phyloP scores from a whole-genome alignment of 495 filamentous ascomycete genomes.

The Podospora pseudoanserina region DNA sequence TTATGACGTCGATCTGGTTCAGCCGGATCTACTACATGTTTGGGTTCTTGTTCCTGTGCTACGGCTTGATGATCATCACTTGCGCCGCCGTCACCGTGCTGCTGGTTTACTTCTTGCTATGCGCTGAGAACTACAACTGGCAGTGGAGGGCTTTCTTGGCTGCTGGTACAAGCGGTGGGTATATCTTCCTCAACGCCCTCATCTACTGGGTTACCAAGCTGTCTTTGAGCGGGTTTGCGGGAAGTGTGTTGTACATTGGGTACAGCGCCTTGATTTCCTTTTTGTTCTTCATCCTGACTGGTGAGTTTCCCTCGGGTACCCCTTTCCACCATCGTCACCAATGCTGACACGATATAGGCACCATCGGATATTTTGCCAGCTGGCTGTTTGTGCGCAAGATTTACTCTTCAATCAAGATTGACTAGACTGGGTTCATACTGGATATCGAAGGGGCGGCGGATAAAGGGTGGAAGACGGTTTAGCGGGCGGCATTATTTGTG shows the following conservation, averaged over 20 bases:
- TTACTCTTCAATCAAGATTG: slow-evolving; percentile 93
- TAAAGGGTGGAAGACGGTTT: neutral
- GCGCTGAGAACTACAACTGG: slow-evolving; percentile 97
- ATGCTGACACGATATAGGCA: slow-evolving; percentile 44
- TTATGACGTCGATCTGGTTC: slow-evolving; percentile 97
- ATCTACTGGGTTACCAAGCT: slow-evolving; percentile 85
- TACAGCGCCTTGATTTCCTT: slow-evolving; percentile 88
- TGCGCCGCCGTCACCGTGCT: slow-evolving; percentile 87
- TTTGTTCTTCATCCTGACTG: slow-evolving; percentile 88
- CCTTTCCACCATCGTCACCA: neutral
- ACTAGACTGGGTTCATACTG: slow-evolving; percentile 44
- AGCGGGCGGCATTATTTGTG: neutral
- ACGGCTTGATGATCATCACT: slow-evolving; percentile 95
- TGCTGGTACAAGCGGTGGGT: slow-evolving; percentile 80
- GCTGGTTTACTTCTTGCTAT: slow-evolving; percentile 91
- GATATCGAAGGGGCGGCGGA: neutral
- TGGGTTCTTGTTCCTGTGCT: slow-evolving; percentile 96
- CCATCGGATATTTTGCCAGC: slow-evolving; percentile 92
- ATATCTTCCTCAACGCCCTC: slow-evolving; percentile 84
- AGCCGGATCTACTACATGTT: slow-evolving; percentile 99
- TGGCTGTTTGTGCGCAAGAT: slow-evolving; percentile 93
- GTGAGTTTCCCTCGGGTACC: slow-evolving; percentile 49
- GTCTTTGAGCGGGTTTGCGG: slow-evolving; percentile 76
- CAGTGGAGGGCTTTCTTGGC: slow-evolving; percentile 92
- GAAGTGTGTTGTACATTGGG: slow-evolving; percentile 86